Evolutionary conservation across 2,329 filamentous ascomycete species (phyloP), one percentile per base, ranked within the genome.

Genomic region (Aspergillus uvarum): DNA sequence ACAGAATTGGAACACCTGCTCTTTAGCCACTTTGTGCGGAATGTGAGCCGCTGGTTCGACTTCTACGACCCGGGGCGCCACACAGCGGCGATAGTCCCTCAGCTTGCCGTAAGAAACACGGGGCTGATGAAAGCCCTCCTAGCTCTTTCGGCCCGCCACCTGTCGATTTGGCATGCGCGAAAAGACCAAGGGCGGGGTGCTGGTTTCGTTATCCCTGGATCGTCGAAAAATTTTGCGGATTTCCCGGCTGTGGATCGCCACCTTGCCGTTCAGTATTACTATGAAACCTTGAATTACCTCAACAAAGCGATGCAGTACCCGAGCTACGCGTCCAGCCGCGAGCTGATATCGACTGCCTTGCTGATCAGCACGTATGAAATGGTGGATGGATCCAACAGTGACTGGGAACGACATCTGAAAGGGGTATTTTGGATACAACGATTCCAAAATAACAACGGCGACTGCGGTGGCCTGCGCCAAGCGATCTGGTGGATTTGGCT

Each of bases 401-500:
- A 79, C 49, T 88, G 86, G 86, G 83, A 88, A 61, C 76, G 84
- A 2, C 86, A 89, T 67, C 75, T 88, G 0, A 84, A 87, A 66
- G 86, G 86, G 0, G 84, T 87, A 0, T 89, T 88, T 63, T 87
- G 85, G 83, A 88, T 88, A 16, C 82, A 87, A 59, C 76, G 85
- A n/a, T 85, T 82, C 0, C 84, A 86, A 55, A 79, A 86, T 51
- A 85, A 86, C 49, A 80, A 88, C 57, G 86, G 85, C 1, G 84
- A 84, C 53, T 82, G 80, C 0, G 81, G 82, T 0, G 83, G 85
- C 0, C 74, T 88, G 0, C 78, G 82, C 47, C 81, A 83, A 62
- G 82, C 85, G 0, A 83, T 85, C 0, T 88, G 86, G 86, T 89
- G 86, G 86, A 81, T 82, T 0, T 89, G 86, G 86, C 74, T 88